Evolutionary conservation across 164 flowering plant genomes (phyloP).

Genomic region (Vitis vinifera): DNA sequence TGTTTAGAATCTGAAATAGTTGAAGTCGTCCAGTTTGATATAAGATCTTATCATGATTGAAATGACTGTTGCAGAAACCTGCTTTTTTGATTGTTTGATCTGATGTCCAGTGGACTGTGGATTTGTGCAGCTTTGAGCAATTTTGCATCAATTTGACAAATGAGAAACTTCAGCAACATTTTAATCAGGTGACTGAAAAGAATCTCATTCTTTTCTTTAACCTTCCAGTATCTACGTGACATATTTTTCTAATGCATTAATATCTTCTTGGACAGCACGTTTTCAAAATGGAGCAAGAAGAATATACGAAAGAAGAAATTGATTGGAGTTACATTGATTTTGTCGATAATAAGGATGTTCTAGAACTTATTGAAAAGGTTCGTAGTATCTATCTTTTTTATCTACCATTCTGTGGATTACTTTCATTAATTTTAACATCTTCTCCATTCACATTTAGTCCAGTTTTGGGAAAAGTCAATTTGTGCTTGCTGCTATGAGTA

Average conservation of each 20-base stretch:
- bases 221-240: not conserved
- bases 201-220: not conserved
- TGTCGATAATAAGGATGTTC: slow-evolving; percentile 91
- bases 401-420: not conserved
- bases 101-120: not conserved
- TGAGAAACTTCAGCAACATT: slow-evolving; percentile 99
- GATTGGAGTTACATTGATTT: slow-evolving; percentile 99
- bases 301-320: slow-evolving; percentile 95
- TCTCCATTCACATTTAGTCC: too few species aligned
- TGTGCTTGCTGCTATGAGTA: too few species aligned
- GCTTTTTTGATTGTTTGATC: not conserved
- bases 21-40: not conserved
- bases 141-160: slow-evolving; percentile 99
- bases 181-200: slow-evolving; percentile 82
- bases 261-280: slow-evolving; percentile 68
- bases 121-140: slow-evolving; percentile 87
- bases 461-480: not conserved
- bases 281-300: slow-evolving; percentile 99
- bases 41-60: not conserved
- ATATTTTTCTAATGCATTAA: slow-evolving; percentile 1
- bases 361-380: slow-evolving; percentile 99
- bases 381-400: slow-evolving; percentile 3
- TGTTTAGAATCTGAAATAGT: not conserved
- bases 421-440: not conserved
- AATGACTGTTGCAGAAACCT: slow-evolving; percentile 6